Evolutionary conservation across 495 filamentous ascomycete species (phyloP).

Genomic region (Pyrenula massariospora): DNA sequence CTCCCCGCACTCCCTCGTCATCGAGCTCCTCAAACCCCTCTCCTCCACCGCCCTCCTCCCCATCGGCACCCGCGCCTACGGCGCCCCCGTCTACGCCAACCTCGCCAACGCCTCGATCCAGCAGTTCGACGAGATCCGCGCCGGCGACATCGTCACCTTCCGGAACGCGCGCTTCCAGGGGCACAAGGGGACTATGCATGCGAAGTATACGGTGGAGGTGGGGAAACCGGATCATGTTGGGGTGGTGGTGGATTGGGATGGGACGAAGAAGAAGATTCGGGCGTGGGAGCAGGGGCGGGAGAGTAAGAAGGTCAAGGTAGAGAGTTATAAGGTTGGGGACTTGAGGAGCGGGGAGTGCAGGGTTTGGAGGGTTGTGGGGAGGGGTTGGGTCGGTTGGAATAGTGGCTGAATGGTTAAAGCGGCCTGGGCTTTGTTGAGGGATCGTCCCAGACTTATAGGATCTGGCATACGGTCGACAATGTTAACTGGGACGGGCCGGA

Average conservation of each 20-base stretch:
- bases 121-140: slow-evolving; percentile 86
- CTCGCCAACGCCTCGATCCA: slow-evolving; percentile 83
- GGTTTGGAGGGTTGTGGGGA: slow-evolving; percentile 91
- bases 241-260: slow-evolving; percentile 97
- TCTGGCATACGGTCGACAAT: too few species aligned
- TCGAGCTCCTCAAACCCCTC: slow-evolving; percentile 65
- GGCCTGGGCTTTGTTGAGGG: too few species aligned
- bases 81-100: slow-evolving; percentile 86
- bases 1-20: slow-evolving; percentile 59
- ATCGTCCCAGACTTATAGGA: too few species aligned
- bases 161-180: slow-evolving; percentile 93
- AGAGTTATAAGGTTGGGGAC: slow-evolving; percentile 89
- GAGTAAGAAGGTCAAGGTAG: slow-evolving; percentile 85
- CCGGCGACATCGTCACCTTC: slow-evolving; percentile 87
- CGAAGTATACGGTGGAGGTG: slow-evolving; percentile 82
- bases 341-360: slow-evolving; percentile 89
- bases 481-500: too few species aligned
- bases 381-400: slow-evolving; percentile 86
- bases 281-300: slow-evolving; percentile 94
- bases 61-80: slow-evolving; percentile 77
- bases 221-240: slow-evolving; percentile 90
- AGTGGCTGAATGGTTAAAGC: too few species aligned
- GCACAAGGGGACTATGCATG: slow-evolving; percentile 87
- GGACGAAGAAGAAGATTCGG: slow-evolving; percentile 93
- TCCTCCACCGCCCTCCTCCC: slow-evolving; percentile 58